A percentile compares a stretch with the other conserved stretches of the same genome.
Evolutionary conservation across 106 monocot genomes (phyloP).

Genomic region (Dendrobium nobile): DNA sequence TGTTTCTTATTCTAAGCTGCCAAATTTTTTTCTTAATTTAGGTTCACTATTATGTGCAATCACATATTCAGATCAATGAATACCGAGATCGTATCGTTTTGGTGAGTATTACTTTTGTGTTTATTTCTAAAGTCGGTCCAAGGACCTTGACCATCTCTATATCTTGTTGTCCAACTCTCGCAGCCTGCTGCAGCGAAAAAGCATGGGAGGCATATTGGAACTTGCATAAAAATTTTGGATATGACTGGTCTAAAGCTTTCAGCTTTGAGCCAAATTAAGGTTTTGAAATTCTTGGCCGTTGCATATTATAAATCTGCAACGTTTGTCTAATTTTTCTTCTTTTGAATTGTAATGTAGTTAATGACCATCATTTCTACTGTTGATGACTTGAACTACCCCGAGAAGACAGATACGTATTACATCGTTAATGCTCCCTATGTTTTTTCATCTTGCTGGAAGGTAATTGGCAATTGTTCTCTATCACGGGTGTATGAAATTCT

Average conservation of each 20-base stretch:
- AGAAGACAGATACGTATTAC: slow-evolving; percentile 93
- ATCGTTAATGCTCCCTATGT: slow-evolving; percentile 90
- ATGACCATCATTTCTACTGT: slow-evolving; percentile 82
- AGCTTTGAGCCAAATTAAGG: slow-evolving; percentile 84
- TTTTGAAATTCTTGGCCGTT: slow-evolving; percentile 6
- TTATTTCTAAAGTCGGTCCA: neutral
- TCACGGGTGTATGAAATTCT: neutral
- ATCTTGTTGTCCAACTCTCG: slow-evolving; percentile 9
- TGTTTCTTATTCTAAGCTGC: slow-evolving; percentile 2
- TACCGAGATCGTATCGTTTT: slow-evolving; percentile 74
- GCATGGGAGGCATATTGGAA: slow-evolving; percentile 47
- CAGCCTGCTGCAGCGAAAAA: slow-evolving; percentile 66
- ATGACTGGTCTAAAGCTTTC: slow-evolving; percentile 92
- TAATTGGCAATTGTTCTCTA: slow-evolving; percentile 7
- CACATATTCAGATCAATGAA: slow-evolving; percentile 98
- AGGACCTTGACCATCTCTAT: neutral
- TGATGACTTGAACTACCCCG: slow-evolving; percentile 93
- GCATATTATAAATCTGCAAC: neutral
- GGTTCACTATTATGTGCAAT: slow-evolving; percentile 88
- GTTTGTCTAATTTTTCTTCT: neutral
- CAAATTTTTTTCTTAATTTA: slow-evolving; percentile 20
- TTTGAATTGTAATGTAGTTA: slow-evolving; percentile 39
- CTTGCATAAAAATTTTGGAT: slow-evolving; percentile 80
- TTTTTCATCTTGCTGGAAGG: slow-evolving; percentile 99
- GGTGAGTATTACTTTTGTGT: slow-evolving; percentile 28